phyloP scores from a whole-genome alignment of 164 flowering plant species.

The Stephania yunnanensis region DNA sequence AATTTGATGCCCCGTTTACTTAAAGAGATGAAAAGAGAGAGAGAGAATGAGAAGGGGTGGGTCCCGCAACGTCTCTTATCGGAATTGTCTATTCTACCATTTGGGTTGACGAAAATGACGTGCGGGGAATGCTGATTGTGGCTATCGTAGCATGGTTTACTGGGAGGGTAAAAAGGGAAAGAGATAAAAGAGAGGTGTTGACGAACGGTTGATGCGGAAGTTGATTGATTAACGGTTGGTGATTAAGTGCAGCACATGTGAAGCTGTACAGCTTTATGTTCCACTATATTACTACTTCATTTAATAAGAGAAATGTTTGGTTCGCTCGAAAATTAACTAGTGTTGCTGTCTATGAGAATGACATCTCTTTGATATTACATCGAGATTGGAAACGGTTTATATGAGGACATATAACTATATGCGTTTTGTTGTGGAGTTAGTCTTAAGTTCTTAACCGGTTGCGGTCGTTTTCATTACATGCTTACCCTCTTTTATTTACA shows the following conservation, averaged over 20 bases:
- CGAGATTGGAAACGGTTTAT: too few species aligned
- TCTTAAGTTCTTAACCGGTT: too few species aligned
- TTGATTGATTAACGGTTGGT: background rate
- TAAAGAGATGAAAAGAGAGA: background rate
- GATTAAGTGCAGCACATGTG: background rate
- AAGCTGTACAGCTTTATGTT: background rate
- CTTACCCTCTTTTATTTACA: too few species aligned
- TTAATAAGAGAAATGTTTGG: too few species aligned
- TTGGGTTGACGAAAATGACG: background rate
- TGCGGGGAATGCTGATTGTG: background rate
- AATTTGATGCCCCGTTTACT: constrained; percentile 3
- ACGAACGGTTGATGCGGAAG: background rate
- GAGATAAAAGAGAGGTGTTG: background rate
- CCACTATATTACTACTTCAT: background rate
- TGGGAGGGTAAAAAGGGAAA: too few species aligned
- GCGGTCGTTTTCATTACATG: too few species aligned
- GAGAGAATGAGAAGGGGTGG: constrained; percentile 3
- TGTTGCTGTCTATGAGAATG: too few species aligned
- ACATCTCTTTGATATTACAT: too few species aligned
- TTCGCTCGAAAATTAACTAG: too few species aligned
- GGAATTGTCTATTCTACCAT: background rate
- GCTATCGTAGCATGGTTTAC: too few species aligned
- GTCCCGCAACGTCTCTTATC: background rate
- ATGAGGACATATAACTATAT: too few species aligned
- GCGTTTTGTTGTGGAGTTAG: too few species aligned